Base-by-base conservation (phyloP, 352 stramenopile species). In the Phytopythium cucurbitacearum region DNA sequence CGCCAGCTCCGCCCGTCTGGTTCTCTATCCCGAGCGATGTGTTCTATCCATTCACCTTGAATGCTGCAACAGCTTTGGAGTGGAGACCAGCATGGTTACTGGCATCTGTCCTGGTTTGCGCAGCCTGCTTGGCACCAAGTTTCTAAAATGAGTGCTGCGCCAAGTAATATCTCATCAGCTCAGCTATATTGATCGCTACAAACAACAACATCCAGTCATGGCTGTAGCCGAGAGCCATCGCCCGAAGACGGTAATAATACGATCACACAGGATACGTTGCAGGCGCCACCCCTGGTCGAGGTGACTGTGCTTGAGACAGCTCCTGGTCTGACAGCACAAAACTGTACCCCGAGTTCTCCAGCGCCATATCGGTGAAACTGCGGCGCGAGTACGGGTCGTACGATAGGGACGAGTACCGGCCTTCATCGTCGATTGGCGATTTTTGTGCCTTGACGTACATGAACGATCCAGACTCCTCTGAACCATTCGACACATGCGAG, bases 1-100 rank as follows among this genome's bases (percentile, higher is more conserved):
- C 68, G 1, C 60, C 58, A n/a, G 51, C 71, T 7, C 71, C 71
- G 13, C 57, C 65, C 13, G 60, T 81, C 15, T 81, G 71, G 71
- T 81, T 81, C 36, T 71, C 71, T n/a, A 81, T 81, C 51, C 68
- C 68, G 6, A 78, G 51, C 53, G 71, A 78, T 35, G 63, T 81
- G 8, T 81, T 81, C 47, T 81, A 81, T 45, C 71, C 71, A 9
- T 81, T 81, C 60, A 58, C 67, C 4, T 45, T 81, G 35, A 77
- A 54, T 36, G 38, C 0, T 16, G 54, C 44, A 10, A 40, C 38
- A 8, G 46, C 21, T 13, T 11, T 7, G 15, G 16, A 10, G 38
- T 2, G 10, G 3, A 33, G 6, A 21, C 13, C 38, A 21, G 8
- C 37, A 28, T 36, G 34, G 21, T 3, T 48, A 8, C 16, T 46